Conservation (phyloP, 2,329 filamentous ascomycete species). For the Sphaerulina populicola region DNA sequence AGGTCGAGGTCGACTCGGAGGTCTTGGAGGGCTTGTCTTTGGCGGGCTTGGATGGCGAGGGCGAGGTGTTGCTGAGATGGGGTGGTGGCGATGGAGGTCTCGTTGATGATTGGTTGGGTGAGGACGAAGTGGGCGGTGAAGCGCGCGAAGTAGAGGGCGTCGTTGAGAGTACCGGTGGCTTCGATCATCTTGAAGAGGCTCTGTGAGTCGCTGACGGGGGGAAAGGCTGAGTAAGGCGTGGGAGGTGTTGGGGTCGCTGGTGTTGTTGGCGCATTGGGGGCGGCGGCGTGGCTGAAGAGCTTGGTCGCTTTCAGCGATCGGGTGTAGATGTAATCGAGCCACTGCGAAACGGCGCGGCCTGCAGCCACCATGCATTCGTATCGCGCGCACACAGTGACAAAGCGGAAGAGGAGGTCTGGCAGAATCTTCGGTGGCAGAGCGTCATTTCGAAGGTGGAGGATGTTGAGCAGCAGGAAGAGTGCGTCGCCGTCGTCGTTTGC, state of each 20-base stretch:
- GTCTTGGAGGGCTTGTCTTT: slow-evolving; percentile 10
- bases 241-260: background rate
- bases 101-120: slow-evolving; percentile 5
- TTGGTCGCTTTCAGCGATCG: background rate
- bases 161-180: slow-evolving; percentile 24
- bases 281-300: background rate
- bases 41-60: slow-evolving; percentile 15
- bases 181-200: slow-evolving; percentile 21
- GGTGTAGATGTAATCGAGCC: slow-evolving; percentile 28
- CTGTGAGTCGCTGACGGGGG: slow-evolving; percentile 3
- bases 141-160: slow-evolving; percentile 27
- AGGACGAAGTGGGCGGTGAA: slow-evolving; percentile 25
- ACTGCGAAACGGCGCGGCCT: slow-evolving; percentile 19
- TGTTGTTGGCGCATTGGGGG: background rate
- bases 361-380: slow-evolving; percentile 25
- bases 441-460: slow-evolving; percentile 27
- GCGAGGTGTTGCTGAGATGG: slow-evolving; percentile 10
- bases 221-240: slow-evolving; percentile 3
- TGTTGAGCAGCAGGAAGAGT: slow-evolving; percentile 23
- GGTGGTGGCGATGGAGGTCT: background rate
- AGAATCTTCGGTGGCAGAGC: slow-evolving; percentile 21
- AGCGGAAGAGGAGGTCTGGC: slow-evolving; percentile 18
- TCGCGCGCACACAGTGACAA: slow-evolving; percentile 19
- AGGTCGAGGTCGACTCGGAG: slow-evolving; percentile 23
- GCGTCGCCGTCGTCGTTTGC: slow-evolving; percentile 23